phyloP scores from a whole-genome alignment of 345 rosid genomes.

The Gossypium stocksii region DNA sequence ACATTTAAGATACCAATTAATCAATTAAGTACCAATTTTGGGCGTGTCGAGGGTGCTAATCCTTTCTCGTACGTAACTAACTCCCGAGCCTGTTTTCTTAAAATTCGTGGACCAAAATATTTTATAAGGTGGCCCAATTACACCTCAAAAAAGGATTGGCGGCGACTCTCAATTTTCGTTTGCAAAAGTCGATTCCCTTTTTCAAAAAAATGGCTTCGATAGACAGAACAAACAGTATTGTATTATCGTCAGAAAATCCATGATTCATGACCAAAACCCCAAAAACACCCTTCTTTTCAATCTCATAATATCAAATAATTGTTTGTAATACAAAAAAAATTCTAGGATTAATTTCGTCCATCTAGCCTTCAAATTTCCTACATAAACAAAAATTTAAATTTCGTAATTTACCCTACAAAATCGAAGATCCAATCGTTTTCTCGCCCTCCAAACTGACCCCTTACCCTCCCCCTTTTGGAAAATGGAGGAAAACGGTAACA shows the following conservation, averaged over 20 bases:
- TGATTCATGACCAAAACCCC: not conserved
- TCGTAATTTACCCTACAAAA: not conserved
- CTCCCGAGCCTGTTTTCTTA: no score
- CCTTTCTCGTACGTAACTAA: no score
- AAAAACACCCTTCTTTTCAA: not conserved
- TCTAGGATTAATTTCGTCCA: not conserved
- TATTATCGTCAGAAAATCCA: not conserved
- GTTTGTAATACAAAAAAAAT: not conserved
- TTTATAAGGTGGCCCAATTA: no score
- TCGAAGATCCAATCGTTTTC: constrained; percentile 4
- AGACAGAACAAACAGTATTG: no score
- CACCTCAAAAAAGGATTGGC: no score
- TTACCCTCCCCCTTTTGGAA: not conserved
- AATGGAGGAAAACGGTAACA: constrained; percentile 50
- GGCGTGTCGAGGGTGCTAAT: no score
- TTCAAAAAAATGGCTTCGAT: no score
- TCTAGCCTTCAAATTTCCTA: not conserved
- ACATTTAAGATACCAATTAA: no score
- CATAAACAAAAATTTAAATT: not conserved
- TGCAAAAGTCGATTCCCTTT: no score
- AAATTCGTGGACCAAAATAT: no score
- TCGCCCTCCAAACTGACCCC: not conserved
- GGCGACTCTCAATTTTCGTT: no score
- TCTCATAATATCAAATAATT: not conserved
- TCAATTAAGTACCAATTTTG: no score